These are phyloP conservation scores for Leonotis leonurus DNA, from an alignment of 257 asterid species.

Conservation along the genomic window DNA sequence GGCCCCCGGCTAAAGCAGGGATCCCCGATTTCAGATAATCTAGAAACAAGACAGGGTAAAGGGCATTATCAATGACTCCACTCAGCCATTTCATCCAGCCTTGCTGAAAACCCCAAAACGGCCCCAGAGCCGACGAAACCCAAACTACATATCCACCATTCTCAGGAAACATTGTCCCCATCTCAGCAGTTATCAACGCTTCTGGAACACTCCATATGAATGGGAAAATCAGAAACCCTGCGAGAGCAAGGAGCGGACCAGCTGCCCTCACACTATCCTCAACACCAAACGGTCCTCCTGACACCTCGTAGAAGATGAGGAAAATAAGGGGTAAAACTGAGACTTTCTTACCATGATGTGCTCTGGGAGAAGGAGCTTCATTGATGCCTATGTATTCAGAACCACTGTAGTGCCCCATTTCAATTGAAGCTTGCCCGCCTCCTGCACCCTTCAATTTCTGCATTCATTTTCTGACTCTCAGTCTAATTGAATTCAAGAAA, in stretches of 20 bases:
- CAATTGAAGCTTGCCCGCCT: constrained; percentile 26
- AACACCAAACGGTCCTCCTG: constrained; percentile 53
- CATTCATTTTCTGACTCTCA: constrained; percentile 14
- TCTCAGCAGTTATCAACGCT: constrained; percentile 55
- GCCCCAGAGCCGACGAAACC: constrained; percentile 56
- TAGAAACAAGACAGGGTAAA: constrained; percentile 45
- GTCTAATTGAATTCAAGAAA: not conserved
- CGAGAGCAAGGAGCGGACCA: constrained; percentile 52
- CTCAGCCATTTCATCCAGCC: constrained; percentile 70
- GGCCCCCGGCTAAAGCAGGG: constrained; percentile 43
- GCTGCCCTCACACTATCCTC: constrained; percentile 53
- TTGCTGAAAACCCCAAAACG: constrained; percentile 63
- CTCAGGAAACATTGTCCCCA: constrained; percentile 66
- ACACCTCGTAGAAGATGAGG: constrained; percentile 53
- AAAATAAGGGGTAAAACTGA: constrained; percentile 41
- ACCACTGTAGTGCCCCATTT: constrained; percentile 32
- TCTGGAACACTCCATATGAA: constrained; percentile 57
- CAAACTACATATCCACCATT: constrained; percentile 59
- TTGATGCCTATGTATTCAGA: constrained; percentile 30
- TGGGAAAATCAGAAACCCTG: constrained; percentile 42
- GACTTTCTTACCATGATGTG: constrained; percentile 25
- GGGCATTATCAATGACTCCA: constrained; percentile 55
- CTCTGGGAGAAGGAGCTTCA: constrained; percentile 28
- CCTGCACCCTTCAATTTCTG: constrained; percentile 37
- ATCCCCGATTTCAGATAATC: constrained; percentile 51